These are phyloP conservation scores for Casuarina glauca DNA, from an alignment of 306 rosid species.

Conservation along the genomic window DNA sequence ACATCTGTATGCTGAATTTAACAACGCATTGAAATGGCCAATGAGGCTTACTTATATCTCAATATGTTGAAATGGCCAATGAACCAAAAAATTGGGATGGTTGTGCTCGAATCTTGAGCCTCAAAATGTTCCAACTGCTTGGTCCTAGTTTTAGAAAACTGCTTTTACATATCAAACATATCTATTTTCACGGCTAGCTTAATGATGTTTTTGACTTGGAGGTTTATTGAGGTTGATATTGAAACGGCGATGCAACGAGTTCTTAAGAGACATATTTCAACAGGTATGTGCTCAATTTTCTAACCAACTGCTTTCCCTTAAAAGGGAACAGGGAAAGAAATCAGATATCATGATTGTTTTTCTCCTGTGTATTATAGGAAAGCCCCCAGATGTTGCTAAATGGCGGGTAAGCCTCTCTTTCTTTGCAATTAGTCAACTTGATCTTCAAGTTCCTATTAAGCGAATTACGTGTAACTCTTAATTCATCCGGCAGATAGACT, in stretches of 20 bases:
- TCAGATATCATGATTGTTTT: background rate
- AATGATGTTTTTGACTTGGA: conserved; percentile 33
- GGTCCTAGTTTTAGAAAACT: background rate
- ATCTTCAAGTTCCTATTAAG: background rate
- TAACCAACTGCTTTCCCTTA: conserved; percentile 8
- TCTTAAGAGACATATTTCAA: conserved; percentile 73
- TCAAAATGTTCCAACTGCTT: background rate
- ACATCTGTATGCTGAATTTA: background rate
- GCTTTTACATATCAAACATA: background rate
- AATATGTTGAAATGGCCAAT: too few relatives aligned
- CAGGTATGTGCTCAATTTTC: conserved; percentile 48
- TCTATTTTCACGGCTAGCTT: conserved; percentile 9
- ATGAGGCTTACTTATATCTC: background rate
- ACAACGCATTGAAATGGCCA: background rate
- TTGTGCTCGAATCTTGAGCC: background rate
- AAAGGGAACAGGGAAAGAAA: conserved; percentile 7
- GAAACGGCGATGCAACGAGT: conserved; percentile 85
- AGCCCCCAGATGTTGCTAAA: conserved; percentile 69
- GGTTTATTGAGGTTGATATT: conserved; percentile 74
- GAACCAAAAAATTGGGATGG: background rate
- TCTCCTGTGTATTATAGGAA: conserved; percentile 45
- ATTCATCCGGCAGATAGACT: conserved; percentile 57
- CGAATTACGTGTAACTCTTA: background rate
- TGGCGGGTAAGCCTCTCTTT: conserved; percentile 58
- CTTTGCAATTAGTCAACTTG: background rate